Evolutionary conservation across 495 filamentous ascomycete species (phyloP), one percentile per base, ranked within the genome.

Genomic region (Aspergillus heteromorphus): DNA sequence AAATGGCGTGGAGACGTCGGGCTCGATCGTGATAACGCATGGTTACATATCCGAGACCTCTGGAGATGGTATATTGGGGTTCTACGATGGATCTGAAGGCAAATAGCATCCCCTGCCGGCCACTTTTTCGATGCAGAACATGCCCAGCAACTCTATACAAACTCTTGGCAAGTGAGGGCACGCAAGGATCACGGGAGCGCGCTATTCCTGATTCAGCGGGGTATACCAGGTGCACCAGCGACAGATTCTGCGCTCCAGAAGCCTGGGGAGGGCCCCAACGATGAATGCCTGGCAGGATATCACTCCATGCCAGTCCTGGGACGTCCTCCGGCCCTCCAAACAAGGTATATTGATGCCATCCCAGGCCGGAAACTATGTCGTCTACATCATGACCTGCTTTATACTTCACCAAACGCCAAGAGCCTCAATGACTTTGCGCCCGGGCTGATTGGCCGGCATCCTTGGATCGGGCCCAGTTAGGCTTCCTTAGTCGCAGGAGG

Each of bases 401-500:
- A 68, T 65, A 67, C 50, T 56, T 42, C 59, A 62, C 50, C 55
- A 50, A 25, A 20, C 57, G 67, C 65, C 64, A 70, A 70, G 67
- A n/a, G 9, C 38, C 41, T 27, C 21, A 23, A 25, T 20, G 14
- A 34, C n/a, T 36, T 56, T 40, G 55, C 56, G 17, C 30, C 27
- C 2, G 3, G 4, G 17, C 42, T 61, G 45, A 71, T 71, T 71
- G 55, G 60, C 18, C 23, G 36, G 1, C 20, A 38, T 36, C 20
- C 40, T 50, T 45, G 53, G 59, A 63, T 61, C 61, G 50, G 21
- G 17, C 18, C n/a, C 7, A 21, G 20, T 62, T 69, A 62, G 51
- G 52, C 63, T 69, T 68, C 65, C 30, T 49, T 72, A 71, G 67
- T 60, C 55, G 53, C 49, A 59, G 29, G 65, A 73, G 71, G 71